These are phyloP conservation scores for Pseudogymnoascus sp. DNA, from an alignment of 2,329 filamentous ascomycete species.

Conservation along the genomic window DNA sequence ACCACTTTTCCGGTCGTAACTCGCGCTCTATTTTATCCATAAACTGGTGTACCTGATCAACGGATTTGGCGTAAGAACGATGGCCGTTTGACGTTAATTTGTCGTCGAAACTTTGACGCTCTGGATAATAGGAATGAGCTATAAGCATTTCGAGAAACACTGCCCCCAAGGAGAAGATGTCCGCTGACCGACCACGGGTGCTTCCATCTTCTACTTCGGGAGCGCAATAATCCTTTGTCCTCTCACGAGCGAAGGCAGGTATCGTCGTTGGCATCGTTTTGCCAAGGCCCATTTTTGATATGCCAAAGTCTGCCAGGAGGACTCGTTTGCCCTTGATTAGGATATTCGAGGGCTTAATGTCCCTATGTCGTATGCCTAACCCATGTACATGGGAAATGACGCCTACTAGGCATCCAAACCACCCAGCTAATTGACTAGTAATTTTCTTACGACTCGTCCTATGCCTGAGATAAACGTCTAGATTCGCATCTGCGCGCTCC, in stretches of 20 bases:
- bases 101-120: not conserved
- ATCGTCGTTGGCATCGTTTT: not conserved
- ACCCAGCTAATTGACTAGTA: not conserved
- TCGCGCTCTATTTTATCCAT: not conserved
- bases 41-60: not conserved
- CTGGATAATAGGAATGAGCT: not conserved
- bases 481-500: not conserved
- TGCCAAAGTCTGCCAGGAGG: conserved; percentile 15
- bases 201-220: conserved; percentile 9
- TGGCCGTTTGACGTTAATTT: not conserved
- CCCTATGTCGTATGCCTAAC: conserved; percentile 9
- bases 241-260: not conserved
- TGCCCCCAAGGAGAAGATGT: conserved; percentile 16
- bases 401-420: conserved; percentile 14
- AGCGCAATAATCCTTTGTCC: conserved; percentile 8
- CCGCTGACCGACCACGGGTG: not conserved
- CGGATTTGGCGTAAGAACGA: not conserved
- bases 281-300: not conserved
- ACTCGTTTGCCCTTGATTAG: conserved; percentile 10
- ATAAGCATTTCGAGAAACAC: conserved; percentile 15
- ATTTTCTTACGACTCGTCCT: not conserved
- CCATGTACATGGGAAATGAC: conserved; percentile 9
- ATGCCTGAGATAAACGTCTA: not conserved
- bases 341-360: conserved; percentile 15
- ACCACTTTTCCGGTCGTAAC: not conserved